A percentile compares a stretch with the other conserved stretches of the same genome.
These are phyloP conservation scores for Metrosideros polymorpha DNA, from an alignment of 441 rosid genomes.

Conservation along the genomic window DNA sequence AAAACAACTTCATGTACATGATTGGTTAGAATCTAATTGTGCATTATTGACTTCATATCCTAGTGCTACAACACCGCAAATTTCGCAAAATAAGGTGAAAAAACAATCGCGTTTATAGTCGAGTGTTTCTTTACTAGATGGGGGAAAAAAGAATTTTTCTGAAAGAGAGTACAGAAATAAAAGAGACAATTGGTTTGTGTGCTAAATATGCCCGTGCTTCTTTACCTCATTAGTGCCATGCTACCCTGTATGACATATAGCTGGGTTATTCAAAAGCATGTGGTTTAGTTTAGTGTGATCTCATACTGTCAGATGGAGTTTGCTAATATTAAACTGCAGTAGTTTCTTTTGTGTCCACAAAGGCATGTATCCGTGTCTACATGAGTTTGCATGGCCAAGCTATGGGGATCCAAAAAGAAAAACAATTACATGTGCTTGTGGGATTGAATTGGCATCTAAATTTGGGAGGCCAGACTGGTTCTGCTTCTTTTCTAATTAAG, in stretches of 20 bases:
- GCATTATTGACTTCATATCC: background rate
- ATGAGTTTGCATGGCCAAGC: background rate
- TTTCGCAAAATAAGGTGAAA: background rate
- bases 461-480: background rate
- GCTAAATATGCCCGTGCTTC: background rate
- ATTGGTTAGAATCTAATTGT: background rate
- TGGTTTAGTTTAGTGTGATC: background rate
- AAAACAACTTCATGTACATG: background rate
- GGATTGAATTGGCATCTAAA: background rate
- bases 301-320: background rate
- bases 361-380: background rate
- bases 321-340: background rate
- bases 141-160: background rate
- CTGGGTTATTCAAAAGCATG: background rate
- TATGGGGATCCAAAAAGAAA: background rate
- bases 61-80: background rate
- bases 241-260: background rate
- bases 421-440: background rate
- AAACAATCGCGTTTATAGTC: background rate
- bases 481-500: background rate
- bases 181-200: background rate
- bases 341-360: background rate
- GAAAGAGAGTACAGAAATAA: background rate
- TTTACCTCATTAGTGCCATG: background rate
- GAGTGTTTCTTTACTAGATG: background rate